phyloP scores from a whole-genome alignment of 495 filamentous ascomycete species.

The Astrocystis sublimbata region DNA sequence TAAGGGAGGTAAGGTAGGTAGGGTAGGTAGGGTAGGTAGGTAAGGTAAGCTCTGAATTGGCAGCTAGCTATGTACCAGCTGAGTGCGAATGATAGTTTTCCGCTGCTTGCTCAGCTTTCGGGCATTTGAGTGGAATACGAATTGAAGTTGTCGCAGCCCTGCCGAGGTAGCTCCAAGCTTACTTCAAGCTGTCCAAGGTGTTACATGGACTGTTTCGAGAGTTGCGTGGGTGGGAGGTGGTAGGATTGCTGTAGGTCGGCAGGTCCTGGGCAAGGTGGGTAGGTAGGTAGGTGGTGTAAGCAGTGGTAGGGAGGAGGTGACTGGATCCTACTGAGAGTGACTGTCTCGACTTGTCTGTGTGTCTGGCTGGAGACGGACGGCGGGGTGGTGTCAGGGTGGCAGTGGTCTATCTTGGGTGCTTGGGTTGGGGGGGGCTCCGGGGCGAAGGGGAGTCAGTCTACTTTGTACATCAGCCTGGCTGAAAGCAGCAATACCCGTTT shows the following conservation, averaged over 20 bases:
- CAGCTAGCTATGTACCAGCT: constrained; percentile 20
- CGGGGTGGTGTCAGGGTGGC: background rate
- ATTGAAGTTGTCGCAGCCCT: constrained; percentile 23
- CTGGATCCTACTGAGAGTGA: too few species aligned
- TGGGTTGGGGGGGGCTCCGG: too few species aligned
- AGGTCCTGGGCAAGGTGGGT: constrained; percentile 2
- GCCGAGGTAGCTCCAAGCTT: constrained; percentile 33
- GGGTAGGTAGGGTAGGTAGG: too few species aligned
- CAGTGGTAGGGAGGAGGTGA: constrained; percentile 5
- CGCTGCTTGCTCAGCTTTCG: constrained; percentile 21
- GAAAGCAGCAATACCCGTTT: constrained; percentile 22
- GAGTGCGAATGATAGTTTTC: background rate
- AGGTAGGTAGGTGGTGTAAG: constrained; percentile 11
- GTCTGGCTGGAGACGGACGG: too few species aligned
- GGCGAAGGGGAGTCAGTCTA: too few species aligned
- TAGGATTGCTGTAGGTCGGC: background rate
- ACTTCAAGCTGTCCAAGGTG: constrained; percentile 30
- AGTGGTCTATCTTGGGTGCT: too few species aligned
- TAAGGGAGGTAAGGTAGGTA: too few species aligned
- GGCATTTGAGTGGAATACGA: constrained; percentile 20
- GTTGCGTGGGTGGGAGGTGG: constrained; percentile 25
- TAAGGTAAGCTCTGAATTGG: constrained; percentile 23
- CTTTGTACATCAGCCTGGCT: too few species aligned
- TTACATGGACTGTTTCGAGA: constrained; percentile 52
- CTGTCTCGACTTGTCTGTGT: too few species aligned